These are phyloP conservation scores for Malassezia equina DNA, from an alignment of 1,284 basidiomycete species.

Conservation along the genomic window DNA sequence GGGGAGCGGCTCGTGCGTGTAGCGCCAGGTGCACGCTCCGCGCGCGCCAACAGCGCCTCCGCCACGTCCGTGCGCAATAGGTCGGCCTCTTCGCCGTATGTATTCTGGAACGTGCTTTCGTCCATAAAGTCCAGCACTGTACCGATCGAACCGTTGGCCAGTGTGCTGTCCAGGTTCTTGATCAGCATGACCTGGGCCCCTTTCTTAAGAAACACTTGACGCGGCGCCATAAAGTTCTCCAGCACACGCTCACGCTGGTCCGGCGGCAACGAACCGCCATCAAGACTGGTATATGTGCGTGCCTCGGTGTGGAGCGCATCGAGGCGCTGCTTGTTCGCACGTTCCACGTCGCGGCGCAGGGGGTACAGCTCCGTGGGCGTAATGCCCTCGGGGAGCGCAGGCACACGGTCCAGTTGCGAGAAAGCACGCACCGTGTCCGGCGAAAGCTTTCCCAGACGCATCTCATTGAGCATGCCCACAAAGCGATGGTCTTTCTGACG, in stretches of 20 bases:
- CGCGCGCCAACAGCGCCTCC: conserved; percentile 35
- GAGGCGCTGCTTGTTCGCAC: conserved; percentile 62
- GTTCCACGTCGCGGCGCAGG: conserved; percentile 68
- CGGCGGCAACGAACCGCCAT: conserved; percentile 24
- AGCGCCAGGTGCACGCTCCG: conserved; percentile 14
- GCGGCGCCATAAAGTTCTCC: conserved; percentile 32
- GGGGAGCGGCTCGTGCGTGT: background rate
- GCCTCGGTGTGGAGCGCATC: conserved; percentile 21
- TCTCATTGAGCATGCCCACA: conserved; percentile 40
- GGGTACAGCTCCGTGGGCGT: conserved; percentile 55
- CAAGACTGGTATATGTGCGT: conserved; percentile 29
- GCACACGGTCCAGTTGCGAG: conserved; percentile 23
- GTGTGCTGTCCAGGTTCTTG: conserved; percentile 63
- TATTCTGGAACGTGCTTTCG: conserved; percentile 22
- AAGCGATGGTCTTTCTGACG: conserved; percentile 54
- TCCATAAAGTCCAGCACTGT: conserved; percentile 51
- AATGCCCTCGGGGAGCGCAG: conserved; percentile 26
- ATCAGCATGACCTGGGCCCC: conserved; percentile 62
- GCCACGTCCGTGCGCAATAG: conserved; percentile 33
- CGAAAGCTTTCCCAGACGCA: conserved; percentile 25
- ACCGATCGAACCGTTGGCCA: conserved; percentile 77
- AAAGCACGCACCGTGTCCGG: conserved; percentile 32
- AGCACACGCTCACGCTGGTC: conserved; percentile 27
- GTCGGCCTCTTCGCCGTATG: conserved; percentile 31
- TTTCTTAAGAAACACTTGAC: conserved; percentile 57